A percentile compares a stretch with the other conserved stretches of the same genome.
Evolutionary conservation across 331 rosid species (phyloP).

Genomic region (Dryas integrifolia): DNA sequence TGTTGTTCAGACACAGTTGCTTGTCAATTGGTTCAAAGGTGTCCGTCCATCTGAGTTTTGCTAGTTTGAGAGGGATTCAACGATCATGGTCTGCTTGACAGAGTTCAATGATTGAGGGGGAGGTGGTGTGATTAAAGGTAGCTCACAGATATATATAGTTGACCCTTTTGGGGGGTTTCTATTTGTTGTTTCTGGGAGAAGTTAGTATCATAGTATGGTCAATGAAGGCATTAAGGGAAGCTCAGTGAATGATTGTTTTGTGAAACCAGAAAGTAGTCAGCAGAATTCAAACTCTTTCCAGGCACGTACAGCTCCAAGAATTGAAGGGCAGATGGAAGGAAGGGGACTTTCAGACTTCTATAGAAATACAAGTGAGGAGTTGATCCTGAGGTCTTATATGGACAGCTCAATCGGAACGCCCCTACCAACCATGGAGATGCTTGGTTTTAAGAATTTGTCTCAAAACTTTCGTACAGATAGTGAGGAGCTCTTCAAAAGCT

Average conservation of each 20-base stretch:
- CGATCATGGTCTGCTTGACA: not conserved
- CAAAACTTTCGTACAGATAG: conserved; percentile 74
- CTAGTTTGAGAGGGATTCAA: conserved; percentile 2
- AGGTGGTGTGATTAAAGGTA: not conserved
- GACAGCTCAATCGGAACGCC: conserved; percentile 70
- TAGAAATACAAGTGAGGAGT: conserved; percentile 80
- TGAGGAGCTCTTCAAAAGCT: conserved; percentile 90
- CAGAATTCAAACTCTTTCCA: conserved; percentile 23
- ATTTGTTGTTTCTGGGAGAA: conserved; percentile 22
- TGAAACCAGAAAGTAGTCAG: conserved; percentile 26
- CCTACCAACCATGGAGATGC: conserved; percentile 69
- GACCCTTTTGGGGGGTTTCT: conserved; percentile 16
- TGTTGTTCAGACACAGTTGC: not conserved
- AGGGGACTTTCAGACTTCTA: conserved; percentile 68
- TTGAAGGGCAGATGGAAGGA: conserved; percentile 66
- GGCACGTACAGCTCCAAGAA: conserved; percentile 19
- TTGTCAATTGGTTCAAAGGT: not conserved
- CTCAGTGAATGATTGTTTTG: conserved; percentile 29
- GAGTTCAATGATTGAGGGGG: not conserved
- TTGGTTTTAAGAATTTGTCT: conserved; percentile 71
- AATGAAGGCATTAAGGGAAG: conserved; percentile 23
- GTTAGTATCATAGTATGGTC: conserved; percentile 15
- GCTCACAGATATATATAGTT: conserved; percentile 1
- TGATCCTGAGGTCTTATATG: conserved; percentile 70
- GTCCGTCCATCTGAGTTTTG: not conserved